Conservation (phyloP, 768 basidiomycete genomes). For the Lactarius pseudohatsudake region DNA sequence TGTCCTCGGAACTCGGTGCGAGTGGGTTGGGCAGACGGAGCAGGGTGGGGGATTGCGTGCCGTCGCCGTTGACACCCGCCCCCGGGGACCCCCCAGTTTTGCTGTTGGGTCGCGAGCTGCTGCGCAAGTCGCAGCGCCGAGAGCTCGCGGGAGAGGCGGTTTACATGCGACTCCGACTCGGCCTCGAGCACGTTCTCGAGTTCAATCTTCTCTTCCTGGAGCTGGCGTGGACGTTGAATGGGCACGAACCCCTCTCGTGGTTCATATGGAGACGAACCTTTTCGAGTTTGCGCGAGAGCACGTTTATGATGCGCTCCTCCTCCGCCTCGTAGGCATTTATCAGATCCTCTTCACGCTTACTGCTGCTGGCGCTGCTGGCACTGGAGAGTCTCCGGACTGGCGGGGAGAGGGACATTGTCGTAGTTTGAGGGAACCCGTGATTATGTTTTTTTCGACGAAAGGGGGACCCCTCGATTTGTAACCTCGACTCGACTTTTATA, state of each 20-base stretch:
- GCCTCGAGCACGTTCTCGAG: conserved; percentile 82
- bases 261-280: conserved; percentile 48
- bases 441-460: background rate
- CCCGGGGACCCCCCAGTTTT: conserved; percentile 31
- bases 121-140: conserved; percentile 61
- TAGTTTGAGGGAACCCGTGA: conserved; percentile 1
- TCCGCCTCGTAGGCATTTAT: conserved; percentile 90
- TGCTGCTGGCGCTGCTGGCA: conserved; percentile 46
- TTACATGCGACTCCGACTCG: conserved; percentile 84
- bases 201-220: conserved; percentile 81
- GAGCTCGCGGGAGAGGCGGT: conserved; percentile 69
- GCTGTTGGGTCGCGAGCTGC: conserved; percentile 42
- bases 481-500: conserved; percentile 10
- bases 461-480: background rate
- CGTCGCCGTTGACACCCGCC: conserved; percentile 31
- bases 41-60: conserved; percentile 25
- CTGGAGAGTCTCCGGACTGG: conserved; percentile 59
- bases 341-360: conserved; percentile 63
- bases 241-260: background rate
- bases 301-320: conserved; percentile 84
- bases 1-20: conserved; percentile 49
- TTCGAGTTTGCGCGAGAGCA: conserved; percentile 80
- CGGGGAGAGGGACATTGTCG: conserved; percentile 46
- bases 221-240: conserved; percentile 40
- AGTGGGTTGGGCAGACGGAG: conserved; percentile 34